Evolutionary conservation across 768 basidiomycete species (phyloP), one percentile per base, ranked within the genome.

Genomic region (Auricularia heimuer): DNA sequence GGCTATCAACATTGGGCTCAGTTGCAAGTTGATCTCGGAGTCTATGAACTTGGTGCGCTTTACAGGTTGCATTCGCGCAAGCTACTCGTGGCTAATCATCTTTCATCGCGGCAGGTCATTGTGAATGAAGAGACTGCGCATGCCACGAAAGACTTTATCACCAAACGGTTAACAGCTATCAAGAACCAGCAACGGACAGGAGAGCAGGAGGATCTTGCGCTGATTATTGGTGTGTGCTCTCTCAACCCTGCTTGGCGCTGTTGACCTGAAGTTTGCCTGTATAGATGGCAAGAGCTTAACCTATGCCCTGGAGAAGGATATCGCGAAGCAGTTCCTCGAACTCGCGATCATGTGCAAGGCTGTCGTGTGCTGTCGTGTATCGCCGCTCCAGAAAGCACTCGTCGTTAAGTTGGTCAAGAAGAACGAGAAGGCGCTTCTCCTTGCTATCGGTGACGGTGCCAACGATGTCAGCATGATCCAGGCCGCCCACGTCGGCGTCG

Each of bases 391-490:
- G 74, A 99, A 98, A 74, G 96, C 96, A 0, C 82, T 97, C 45
- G 95, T 98, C 3, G 96, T 98, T 68, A 98, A 98, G 76, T 85
- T 98, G n/a, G 96, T 98, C 64, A 98, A 98, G 81, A 95, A 95
- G 76, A 95, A 96, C 74, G 86, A 88, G 70, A 92, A 93, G 65
- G 83, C 94, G 6, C 92, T 97, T 63, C 80, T 97, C n/a, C 83
- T 98, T 8, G 96, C 96, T 3, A 98, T 98, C 62, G 96, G 96
- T 24, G 96, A 98, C 68, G 96, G 96, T 62, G 96, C 96, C 1
- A 98, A 98, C 74, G 96, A 98, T 74, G 96, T 98, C 69, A 92
- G 92, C 73, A 98, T 98, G 96, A 98, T 98, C 66, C 96, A 98
- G 73, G 96, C 96, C 42, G 96, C 96, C 0, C 96, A 98, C 72